These are phyloP conservation scores for Tolypocladium guangdongense DNA, from an alignment of 2,329 filamentous ascomycete species.

Conservation along the genomic window DNA sequence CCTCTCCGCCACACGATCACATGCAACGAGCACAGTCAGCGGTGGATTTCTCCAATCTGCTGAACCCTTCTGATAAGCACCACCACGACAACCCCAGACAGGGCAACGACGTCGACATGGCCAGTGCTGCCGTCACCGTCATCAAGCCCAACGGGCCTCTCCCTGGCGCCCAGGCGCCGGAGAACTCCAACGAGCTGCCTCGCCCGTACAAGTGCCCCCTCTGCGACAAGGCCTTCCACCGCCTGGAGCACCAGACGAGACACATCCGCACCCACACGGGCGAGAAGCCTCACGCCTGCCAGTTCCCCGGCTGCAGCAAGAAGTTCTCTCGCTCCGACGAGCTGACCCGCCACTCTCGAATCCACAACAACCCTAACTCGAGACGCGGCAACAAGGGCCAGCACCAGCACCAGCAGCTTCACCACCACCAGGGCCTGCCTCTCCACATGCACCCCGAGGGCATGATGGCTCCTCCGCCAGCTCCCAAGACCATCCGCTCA, in stretches of 20 bases:
- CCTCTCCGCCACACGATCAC: conserved; percentile 31
- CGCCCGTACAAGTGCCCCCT: conserved; percentile 97
- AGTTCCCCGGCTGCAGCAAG: conserved; percentile 91
- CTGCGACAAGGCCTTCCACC: conserved; percentile 97
- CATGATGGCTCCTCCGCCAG: conserved; percentile 69
- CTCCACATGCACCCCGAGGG: conserved; percentile 41
- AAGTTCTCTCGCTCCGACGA: conserved; percentile 95
- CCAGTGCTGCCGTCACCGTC: conserved; percentile 38
- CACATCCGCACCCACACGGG: conserved; percentile 97
- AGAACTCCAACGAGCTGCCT: conserved; percentile 60
- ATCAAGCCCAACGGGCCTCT: conserved; percentile 53
- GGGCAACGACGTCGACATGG: conserved; percentile 33
- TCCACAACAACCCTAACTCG: conserved; percentile 98
- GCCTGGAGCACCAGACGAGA: conserved; percentile 80
- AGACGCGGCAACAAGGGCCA: conserved; percentile 77
- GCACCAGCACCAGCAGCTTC: conserved; percentile 25
- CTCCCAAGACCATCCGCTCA: conserved; percentile 73
- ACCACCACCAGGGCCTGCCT: conserved; percentile 26
- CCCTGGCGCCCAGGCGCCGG: conserved; percentile 48
- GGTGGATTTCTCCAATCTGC: conserved; percentile 65
- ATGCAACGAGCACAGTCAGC: conserved; percentile 67
- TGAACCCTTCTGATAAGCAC: conserved; percentile 43
- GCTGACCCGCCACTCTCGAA: conserved; percentile 89
- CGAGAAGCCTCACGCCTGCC: conserved; percentile 95
- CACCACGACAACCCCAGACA: conserved; percentile 17